These are phyloP conservation scores for Bacidia rubella DNA, from an alignment of 495 filamentous ascomycete genomes.

Conservation along the genomic window DNA sequence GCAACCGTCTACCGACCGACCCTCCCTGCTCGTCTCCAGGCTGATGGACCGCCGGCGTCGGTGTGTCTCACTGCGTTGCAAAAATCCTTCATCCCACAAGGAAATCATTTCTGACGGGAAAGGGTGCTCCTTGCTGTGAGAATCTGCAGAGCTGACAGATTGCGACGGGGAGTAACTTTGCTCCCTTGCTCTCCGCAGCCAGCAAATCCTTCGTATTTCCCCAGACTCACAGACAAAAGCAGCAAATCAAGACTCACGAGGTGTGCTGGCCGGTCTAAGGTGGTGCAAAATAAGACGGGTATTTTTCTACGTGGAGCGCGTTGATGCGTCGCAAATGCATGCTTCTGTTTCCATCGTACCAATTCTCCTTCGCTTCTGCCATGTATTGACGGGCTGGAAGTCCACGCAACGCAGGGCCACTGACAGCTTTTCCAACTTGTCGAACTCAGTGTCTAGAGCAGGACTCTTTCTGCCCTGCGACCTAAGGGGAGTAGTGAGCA, in stretches of 20 bases:
- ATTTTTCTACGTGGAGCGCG: slow-evolving; percentile 1
- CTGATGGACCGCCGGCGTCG: background rate
- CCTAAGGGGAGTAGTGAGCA: background rate
- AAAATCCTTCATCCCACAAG: too few relatives aligned
- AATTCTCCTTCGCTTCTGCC: background rate
- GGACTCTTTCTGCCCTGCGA: too few relatives aligned
- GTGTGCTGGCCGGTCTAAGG: background rate
- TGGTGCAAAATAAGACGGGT: background rate
- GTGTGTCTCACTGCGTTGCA: background rate
- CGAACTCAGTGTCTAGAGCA: too few relatives aligned
- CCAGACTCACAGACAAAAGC: background rate
- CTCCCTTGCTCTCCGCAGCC: background rate
- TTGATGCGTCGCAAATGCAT: background rate
- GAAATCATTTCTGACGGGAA: too few relatives aligned
- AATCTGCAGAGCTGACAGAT: background rate
- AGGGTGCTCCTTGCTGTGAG: background rate
- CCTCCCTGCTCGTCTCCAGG: background rate
- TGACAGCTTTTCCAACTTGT: background rate
- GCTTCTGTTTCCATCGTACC: background rate
- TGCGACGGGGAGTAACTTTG: background rate
- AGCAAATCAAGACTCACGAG: background rate
- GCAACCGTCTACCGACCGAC: background rate
- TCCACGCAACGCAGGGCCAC: background rate
- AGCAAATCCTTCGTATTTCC: background rate
- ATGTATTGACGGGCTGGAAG: background rate